Evolutionary conservation across 2,329 filamentous ascomycete species (phyloP).

Genomic region (Lachnellula willkommii): DNA sequence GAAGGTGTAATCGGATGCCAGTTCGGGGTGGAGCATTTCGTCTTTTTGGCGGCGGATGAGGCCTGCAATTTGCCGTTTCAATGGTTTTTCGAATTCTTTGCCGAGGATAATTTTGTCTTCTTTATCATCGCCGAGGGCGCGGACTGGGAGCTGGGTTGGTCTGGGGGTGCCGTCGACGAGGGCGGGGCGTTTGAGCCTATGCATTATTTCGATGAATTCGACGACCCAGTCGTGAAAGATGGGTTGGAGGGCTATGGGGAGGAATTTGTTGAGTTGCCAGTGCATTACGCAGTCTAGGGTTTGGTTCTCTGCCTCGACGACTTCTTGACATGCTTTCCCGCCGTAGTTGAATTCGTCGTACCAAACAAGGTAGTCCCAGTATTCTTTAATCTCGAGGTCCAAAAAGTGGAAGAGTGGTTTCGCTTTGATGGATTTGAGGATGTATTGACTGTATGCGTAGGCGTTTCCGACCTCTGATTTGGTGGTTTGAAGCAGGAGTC

Average conservation of each 20-base stretch:
- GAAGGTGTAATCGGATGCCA: conserved; percentile 82
- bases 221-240: conserved; percentile 90
- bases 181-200: conserved; percentile 67
- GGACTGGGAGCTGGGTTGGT: conserved; percentile 53
- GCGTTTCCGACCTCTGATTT: conserved; percentile 97
- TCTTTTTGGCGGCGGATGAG: conserved; percentile 83
- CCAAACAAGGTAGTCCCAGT: conserved; percentile 99
- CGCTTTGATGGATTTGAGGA: conserved; percentile 92
- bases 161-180: conserved; percentile 47
- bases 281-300: conserved; percentile 90
- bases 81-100: conserved; percentile 78
- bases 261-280: conserved; percentile 91
- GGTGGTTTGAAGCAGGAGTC: conserved; percentile 87
- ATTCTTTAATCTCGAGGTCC: conserved; percentile 94
- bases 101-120: conserved; percentile 63
- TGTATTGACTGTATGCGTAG: conserved; percentile 94
- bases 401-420: conserved; percentile 97
- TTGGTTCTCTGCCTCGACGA: conserved; percentile 71
- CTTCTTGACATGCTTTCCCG: conserved; percentile 81
- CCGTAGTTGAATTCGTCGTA: conserved; percentile 99
- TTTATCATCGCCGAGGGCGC: conserved; percentile 52
- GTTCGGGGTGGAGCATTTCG: conserved; percentile 82
- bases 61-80: conserved; percentile 80
- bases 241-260: conserved; percentile 73
- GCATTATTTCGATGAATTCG: conserved; percentile 94